These are phyloP conservation scores for Phytomonas francai DNA, from an alignment of 208 protist species.

Conservation along the genomic window DNA sequence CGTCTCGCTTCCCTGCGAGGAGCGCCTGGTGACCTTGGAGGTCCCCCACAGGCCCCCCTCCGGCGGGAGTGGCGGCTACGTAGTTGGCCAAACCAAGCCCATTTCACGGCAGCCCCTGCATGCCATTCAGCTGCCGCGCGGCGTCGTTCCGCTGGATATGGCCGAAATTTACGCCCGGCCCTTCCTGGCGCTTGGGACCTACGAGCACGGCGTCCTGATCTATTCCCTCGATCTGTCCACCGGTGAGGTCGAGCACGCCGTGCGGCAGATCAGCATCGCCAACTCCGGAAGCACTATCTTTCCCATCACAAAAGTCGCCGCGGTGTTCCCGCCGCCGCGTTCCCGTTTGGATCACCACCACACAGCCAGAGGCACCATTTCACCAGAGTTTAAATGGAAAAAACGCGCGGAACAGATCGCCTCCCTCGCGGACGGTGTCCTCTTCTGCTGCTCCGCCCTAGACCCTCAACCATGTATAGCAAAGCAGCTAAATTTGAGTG, in stretches of 20 bases:
- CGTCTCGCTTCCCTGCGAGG: slow-evolving; percentile 67
- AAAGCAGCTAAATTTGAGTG: slow-evolving; percentile 2
- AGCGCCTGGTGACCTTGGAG: slow-evolving; percentile 50
- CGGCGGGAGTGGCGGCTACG: slow-evolving; percentile 3
- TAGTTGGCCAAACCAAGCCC: not conserved
- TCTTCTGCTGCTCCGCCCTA: slow-evolving; percentile 22
- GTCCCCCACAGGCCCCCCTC: slow-evolving; percentile 13
- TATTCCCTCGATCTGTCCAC: slow-evolving; percentile 25
- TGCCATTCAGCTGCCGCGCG: slow-evolving; percentile 35
- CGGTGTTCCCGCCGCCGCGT: slow-evolving; percentile 27
- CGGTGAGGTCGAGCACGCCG: slow-evolving; percentile 20
- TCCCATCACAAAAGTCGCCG: slow-evolving; percentile 37
- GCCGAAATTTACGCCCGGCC: slow-evolving; percentile 35
- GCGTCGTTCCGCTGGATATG: slow-evolving; percentile 64
- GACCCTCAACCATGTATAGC: slow-evolving; percentile 16
- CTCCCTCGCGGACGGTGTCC: slow-evolving; percentile 13
- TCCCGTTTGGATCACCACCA: too few species aligned
- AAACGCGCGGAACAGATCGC: slow-evolving; percentile 1
- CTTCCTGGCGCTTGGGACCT: slow-evolving; percentile 61
- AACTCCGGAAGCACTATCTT: slow-evolving; percentile 37
- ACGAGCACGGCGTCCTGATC: slow-evolving; percentile 56
- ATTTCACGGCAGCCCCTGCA: not conserved
- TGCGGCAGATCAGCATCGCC: slow-evolving; percentile 27
- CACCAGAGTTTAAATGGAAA: slow-evolving; percentile 6
- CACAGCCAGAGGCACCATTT: not conserved